Percentiles rank a stretch among this genome's conserved stretches.
These are phyloP conservation scores for Diplosphaera chodatii DNA, from an alignment of 139 green algal genomes.

Conservation along the genomic window DNA sequence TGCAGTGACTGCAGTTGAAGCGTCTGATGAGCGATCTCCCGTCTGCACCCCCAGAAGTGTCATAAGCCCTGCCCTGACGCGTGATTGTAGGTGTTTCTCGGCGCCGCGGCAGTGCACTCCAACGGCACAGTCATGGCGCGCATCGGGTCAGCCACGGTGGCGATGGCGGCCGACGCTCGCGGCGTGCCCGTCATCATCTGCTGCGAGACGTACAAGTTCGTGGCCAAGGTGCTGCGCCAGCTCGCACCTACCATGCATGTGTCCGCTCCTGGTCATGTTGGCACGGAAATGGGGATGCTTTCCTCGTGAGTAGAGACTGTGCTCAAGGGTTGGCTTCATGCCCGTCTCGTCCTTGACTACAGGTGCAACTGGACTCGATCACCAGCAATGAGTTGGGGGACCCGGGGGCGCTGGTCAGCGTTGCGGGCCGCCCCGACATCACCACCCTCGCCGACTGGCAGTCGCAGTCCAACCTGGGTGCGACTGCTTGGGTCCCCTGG, in stretches of 20 bases:
- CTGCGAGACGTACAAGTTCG: conserved; percentile 96
- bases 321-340: no score
- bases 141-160: conserved; percentile 76
- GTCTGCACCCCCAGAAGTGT: no score
- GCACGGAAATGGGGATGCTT: no score
- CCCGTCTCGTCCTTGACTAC: no score
- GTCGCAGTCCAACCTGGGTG: conserved; percentile 15
- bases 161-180: conserved; percentile 62
- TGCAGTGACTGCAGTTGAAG: no score
- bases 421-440: conserved; percentile 29
- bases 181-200: conserved; percentile 86
- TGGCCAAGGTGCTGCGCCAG: not conserved
- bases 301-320: no score
- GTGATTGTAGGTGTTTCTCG: conserved; percentile 77
- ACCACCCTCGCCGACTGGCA: conserved; percentile 22
- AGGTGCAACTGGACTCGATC: conserved; percentile 83
- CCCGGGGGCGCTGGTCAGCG: conserved; percentile 46
- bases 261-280: no score
- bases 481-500: no score
- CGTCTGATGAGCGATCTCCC: no score
- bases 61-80: no score
- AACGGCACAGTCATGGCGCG: conserved; percentile 88
- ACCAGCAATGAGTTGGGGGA: conserved; percentile 94
- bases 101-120: conserved; percentile 80
- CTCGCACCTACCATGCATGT: not conserved